phyloP scores from a whole-genome alignment of 768 basidiomycete genomes.

The Boletus tomentosulus region DNA sequence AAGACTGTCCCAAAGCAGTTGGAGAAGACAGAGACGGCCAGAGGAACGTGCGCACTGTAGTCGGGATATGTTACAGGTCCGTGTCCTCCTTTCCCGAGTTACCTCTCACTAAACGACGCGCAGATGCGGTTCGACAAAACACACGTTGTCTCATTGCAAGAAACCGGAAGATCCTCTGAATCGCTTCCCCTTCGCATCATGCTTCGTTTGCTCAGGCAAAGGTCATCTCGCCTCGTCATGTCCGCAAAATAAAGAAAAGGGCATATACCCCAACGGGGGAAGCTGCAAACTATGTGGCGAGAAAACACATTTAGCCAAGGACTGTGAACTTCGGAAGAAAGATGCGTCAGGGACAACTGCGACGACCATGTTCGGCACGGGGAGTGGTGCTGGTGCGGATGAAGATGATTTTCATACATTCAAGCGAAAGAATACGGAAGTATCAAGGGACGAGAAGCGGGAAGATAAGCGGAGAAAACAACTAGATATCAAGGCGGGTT shows the following conservation, averaged over 20 bases:
- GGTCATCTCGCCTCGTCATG: slow-evolving; percentile 87
- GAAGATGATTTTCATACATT: slow-evolving; percentile 93
- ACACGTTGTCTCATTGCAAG: slow-evolving; percentile 76
- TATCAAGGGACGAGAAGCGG: slow-evolving; percentile 56
- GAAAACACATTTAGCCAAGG: slow-evolving; percentile 79
- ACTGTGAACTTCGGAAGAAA: slow-evolving; percentile 65
- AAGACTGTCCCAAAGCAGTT: slow-evolving; percentile 61
- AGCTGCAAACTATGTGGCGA: slow-evolving; percentile 86
- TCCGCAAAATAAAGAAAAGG: slow-evolving; percentile 72
- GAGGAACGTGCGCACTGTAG: slow-evolving; percentile 25
- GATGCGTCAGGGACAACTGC: slow-evolving; percentile 37
- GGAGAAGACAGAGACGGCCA: slow-evolving; percentile 21
- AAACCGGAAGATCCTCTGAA: slow-evolving; percentile 56
- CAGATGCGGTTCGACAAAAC: slow-evolving; percentile 79
- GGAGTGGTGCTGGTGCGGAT: slow-evolving; percentile 69
- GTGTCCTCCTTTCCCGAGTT: slow-evolving; percentile 15
- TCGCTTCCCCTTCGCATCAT: slow-evolving; percentile 83
- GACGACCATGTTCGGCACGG: slow-evolving; percentile 27
- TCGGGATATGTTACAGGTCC: slow-evolving; percentile 72
- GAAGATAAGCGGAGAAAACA: slow-evolving; percentile 40
- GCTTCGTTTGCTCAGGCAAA: slow-evolving; percentile 81
- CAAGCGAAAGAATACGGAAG: slow-evolving; percentile 57
- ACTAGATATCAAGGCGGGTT: slow-evolving; percentile 42
- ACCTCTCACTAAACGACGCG: background rate
- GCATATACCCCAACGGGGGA: slow-evolving; percentile 89